Evolutionary conservation across 805 yeast genomes (phyloP), one percentile per base, ranked within the genome.

Genomic region (Nakazawaea ernobii): DNA sequence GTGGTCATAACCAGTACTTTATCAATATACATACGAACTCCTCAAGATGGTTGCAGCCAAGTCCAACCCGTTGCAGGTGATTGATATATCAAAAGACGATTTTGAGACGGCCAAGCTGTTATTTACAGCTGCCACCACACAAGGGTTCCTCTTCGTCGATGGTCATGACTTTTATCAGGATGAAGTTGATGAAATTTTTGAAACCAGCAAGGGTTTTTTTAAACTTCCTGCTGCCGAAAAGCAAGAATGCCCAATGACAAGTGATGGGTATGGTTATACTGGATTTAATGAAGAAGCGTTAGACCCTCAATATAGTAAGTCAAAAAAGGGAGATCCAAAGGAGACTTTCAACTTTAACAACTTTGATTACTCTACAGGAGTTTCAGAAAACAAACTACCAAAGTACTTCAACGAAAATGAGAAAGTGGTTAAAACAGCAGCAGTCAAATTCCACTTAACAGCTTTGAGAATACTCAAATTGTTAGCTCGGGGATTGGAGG

Each of bases 341-440:
- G 85, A 81, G 59, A 87, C 84, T 0, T 76, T 80, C 64, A 85
- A 86, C 57, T 75, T 84, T 55, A 78, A 80, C 29, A 60, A 66
- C 24, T 68, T 81, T 52, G 62, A 77, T 55, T 71, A 77, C 43
- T 49, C 55, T n/a, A 69, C 73, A 17, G 86, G 86, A 17, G 57
- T 55, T 45, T 45, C 51, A 39, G 58, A 59, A 15, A 53, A 59
- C 36, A 64, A 69, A 29, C 58, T 81, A 24, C 90, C 88, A 3
- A 67, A 61, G 8, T 64, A 74, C 74, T 60, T 79, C 82, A 49
- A 66, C 40, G 65, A 67, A 30, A 66, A 62, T 65, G 3, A 59
- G 59, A 11, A 68, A 78, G 50, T 57, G 58, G 59, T 82, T 14
- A 50, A 60, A 15, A 51, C 54, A 13, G 57, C 61, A 38, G 49